phyloP scores from a whole-genome alignment of 1,139 yeast genomes.

The Hyphopichia khmerensis region DNA sequence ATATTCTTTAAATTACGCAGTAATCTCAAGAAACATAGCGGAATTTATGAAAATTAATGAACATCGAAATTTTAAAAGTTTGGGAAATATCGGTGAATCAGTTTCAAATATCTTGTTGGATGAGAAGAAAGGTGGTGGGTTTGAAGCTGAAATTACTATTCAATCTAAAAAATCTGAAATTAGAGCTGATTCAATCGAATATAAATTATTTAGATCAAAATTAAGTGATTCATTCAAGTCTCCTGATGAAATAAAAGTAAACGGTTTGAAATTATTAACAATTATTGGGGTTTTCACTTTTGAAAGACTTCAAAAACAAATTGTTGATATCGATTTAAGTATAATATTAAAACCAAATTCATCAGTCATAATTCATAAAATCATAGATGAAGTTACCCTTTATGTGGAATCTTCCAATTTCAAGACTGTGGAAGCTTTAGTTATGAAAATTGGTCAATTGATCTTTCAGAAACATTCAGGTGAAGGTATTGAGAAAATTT shows the following conservation, averaged over 20 bases:
- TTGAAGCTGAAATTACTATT: conserved; percentile 44
- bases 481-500: conserved; percentile 36
- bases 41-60: conserved; percentile 48
- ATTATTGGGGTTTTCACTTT: conserved; percentile 90
- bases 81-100: conserved; percentile 57
- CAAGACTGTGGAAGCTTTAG: conserved; percentile 92
- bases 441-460: conserved; percentile 67
- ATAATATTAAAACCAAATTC: conserved; percentile 42
- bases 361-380: conserved; percentile 28
- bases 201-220: conserved; percentile 30
- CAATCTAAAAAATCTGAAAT: conserved; percentile 54
- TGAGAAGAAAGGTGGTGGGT: conserved; percentile 52
- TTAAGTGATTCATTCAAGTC: conserved; percentile 15
- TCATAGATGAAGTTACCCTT: conserved; percentile 46
- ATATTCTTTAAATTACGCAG: conserved; percentile 85
- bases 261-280: conserved; percentile 60
- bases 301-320: conserved; percentile 80
- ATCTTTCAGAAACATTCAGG: conserved; percentile 40
- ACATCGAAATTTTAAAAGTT: conserved; percentile 48
- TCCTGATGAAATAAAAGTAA: conserved; percentile 46
- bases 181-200: conserved; percentile 51
- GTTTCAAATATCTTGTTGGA: conserved; percentile 51
- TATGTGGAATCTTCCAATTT: conserved; percentile 76
- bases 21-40: conserved; percentile 62
- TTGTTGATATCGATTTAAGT: conserved; percentile 59